Evolutionary conservation across 257 asterid species (phyloP).

Genomic region (Solanum stenotomum): DNA sequence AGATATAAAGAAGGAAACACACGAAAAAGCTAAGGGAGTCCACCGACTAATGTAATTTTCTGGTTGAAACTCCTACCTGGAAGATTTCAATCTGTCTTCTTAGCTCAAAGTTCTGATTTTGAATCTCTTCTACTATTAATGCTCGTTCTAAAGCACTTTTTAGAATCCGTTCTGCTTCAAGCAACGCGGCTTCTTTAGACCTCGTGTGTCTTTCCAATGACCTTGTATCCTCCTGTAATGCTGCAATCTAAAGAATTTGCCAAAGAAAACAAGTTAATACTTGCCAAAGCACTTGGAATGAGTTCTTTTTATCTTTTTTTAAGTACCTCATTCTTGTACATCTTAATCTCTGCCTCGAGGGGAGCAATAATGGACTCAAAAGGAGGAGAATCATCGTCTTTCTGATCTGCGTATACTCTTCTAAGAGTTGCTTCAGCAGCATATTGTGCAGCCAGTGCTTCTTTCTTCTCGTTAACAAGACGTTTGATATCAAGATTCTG

Average conservation of each 20-base stretch:
- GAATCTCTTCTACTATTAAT: conserved; percentile 75
- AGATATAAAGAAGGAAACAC: neutral
- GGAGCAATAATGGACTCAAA: conserved; percentile 73
- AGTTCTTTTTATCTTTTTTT: neutral
- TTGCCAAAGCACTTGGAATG: neutral
- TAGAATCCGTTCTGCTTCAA: conserved; percentile 73
- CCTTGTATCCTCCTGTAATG: conserved; percentile 62
- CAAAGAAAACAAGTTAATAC: neutral
- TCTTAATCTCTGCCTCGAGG: conserved; percentile 82
- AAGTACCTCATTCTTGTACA: conserved; percentile 66
- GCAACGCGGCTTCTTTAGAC: conserved; percentile 75
- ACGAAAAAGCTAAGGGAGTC: neutral
- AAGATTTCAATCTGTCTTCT: conserved; percentile 78
- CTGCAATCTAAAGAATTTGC: conserved; percentile 41
- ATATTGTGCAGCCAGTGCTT: conserved; percentile 72
- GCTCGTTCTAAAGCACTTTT: conserved; percentile 78
- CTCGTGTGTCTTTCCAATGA: conserved; percentile 66
- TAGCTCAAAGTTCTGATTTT: conserved; percentile 66
- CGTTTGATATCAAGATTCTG: conserved; percentile 74
- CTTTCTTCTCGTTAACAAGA: conserved; percentile 54
- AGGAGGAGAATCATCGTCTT: conserved; percentile 57
- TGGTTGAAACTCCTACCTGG: conserved; percentile 28
- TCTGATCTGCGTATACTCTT: conserved; percentile 68
- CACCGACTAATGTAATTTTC: neutral
- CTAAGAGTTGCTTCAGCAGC: conserved; percentile 92